Evolutionary conservation across 176 grass and related monocot genomes (phyloP).

Genomic region (Thalia dealbata): DNA sequence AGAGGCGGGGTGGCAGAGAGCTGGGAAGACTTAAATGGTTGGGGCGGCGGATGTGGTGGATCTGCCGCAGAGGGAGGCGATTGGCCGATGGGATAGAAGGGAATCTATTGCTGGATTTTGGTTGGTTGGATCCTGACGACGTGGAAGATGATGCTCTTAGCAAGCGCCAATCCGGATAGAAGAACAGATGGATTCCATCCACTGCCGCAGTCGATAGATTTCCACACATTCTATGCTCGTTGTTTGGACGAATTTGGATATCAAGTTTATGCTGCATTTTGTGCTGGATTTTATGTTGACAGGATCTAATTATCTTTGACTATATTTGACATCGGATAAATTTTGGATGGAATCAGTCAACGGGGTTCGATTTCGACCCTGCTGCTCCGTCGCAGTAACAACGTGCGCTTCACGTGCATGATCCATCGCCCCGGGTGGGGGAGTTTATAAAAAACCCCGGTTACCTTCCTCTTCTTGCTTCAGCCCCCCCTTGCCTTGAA

Average conservation of each 20-base stretch:
- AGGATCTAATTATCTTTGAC: too few species aligned
- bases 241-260: too few species aligned
- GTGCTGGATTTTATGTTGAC: too few species aligned
- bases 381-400: neutral
- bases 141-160: slow-evolving; percentile 55
- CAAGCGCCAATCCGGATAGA: slow-evolving; percentile 23
- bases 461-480: too few species aligned
- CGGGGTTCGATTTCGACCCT: too few species aligned
- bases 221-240: too few species aligned
- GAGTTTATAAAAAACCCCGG: neutral
- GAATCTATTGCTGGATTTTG: slow-evolving; percentile 46
- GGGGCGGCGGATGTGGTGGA: slow-evolving; percentile 61
- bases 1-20: neutral
- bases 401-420: neutral
- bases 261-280: too few species aligned
- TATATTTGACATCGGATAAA: too few species aligned
- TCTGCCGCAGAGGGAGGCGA: slow-evolving; percentile 34
- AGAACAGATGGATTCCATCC: too few species aligned
- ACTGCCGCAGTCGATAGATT: too few species aligned
- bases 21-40: slow-evolving; percentile 49
- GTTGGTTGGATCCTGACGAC: slow-evolving; percentile 46
- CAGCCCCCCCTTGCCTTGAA: too few species aligned
- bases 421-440: neutral
- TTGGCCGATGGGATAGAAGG: slow-evolving; percentile 34
- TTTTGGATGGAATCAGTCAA: too few species aligned